Conservation (phyloP, 2,329 filamentous ascomycete genomes). For the Capronia coronata region DNA sequence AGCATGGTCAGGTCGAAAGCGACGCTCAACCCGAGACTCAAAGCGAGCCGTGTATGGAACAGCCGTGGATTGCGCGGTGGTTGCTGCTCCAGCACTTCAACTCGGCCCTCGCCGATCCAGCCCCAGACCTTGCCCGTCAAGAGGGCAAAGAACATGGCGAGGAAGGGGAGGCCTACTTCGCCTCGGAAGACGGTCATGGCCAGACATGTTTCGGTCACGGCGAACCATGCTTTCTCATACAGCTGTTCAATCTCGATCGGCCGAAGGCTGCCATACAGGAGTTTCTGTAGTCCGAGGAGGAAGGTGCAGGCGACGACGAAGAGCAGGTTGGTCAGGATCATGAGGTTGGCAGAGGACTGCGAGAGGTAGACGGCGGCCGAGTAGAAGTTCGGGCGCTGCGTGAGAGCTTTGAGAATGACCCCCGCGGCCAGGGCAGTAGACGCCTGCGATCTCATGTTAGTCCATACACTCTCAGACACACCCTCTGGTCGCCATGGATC, state of each 20-base stretch:
- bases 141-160: constrained; percentile 91
- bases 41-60: constrained; percentile 75
- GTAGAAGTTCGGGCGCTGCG: constrained; percentile 96
- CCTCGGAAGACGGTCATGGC: constrained; percentile 98
- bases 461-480: background rate
- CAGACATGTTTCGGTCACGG: constrained; percentile 89
- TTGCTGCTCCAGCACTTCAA: constrained; percentile 92
- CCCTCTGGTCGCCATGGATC: background rate
- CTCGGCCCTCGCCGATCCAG: constrained; percentile 92
- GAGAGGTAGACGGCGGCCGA: constrained; percentile 94
- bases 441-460: constrained; percentile 45
- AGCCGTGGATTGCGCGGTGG: constrained; percentile 79
- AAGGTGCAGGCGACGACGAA: constrained; percentile 73
- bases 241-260: constrained; percentile 94
- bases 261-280: constrained; percentile 84
- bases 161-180: constrained; percentile 87
- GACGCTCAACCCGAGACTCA: constrained; percentile 72
- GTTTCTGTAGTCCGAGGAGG: constrained; percentile 78
- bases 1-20: constrained; percentile 75
- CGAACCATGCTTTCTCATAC: constrained; percentile 97
- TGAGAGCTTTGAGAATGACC: constrained; percentile 83
- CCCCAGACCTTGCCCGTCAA: constrained; percentile 96
- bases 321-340: constrained; percentile 88
- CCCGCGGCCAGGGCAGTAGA: constrained; percentile 77
- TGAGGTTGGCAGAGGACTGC: constrained; percentile 89